Evolutionary conservation across 305 asterid genomes (phyloP).

Genomic region (Solanum hybrid): DNA sequence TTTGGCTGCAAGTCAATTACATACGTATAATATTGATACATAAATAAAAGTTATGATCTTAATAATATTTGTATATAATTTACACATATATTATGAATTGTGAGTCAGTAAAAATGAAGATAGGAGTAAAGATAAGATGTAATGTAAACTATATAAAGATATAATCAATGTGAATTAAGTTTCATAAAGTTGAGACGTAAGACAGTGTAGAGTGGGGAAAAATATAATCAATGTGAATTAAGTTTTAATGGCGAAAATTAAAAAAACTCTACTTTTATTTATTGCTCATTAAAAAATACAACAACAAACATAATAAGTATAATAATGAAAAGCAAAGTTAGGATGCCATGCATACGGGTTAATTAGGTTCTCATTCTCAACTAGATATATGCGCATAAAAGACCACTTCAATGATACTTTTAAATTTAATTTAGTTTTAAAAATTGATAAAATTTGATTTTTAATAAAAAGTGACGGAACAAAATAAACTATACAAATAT

Average conservation of each 20-base stretch:
- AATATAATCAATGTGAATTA: neutral
- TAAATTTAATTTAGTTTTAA: neutral
- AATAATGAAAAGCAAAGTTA: neutral
- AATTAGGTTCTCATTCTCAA: neutral
- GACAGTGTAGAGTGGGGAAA: accelerated
- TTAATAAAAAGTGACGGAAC: neutral
- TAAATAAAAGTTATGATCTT: neutral
- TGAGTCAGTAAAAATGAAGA: neutral
- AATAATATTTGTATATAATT: neutral
- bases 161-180: no score
- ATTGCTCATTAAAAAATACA: neutral
- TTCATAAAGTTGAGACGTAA: no score
- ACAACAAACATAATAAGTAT: neutral
- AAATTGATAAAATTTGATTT: neutral
- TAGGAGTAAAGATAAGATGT: no score
- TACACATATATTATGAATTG: neutral
- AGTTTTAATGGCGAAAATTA: neutral
- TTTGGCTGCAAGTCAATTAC: no score
- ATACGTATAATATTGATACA: neutral
- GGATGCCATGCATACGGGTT: neutral
- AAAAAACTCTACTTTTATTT: neutral
- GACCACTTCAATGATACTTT: neutral
- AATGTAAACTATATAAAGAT: neutral
- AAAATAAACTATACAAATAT: neutral
- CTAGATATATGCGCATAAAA: neutral